Evolutionary conservation across 164 flowering plant genomes (phyloP), one percentile per base, ranked within the genome.

Genomic region (Liquidambar formosana): DNA sequence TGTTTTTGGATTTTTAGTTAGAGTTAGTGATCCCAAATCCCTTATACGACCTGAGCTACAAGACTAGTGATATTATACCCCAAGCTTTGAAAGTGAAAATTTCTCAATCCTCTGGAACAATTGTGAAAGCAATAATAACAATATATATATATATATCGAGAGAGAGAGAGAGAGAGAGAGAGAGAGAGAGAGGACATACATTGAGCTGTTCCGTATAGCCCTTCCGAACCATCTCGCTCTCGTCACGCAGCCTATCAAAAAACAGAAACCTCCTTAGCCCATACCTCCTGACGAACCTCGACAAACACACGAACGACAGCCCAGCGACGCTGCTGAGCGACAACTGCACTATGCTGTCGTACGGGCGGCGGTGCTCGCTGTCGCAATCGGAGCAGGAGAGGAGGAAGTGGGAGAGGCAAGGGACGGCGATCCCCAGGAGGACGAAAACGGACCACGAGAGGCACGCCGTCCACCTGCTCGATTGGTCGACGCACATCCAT

Each of bases 401-500:
- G 19, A 83, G 23, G 76, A 89, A 88, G 63, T 92, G 97, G 2
- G 97, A 92, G 1, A 79, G 26, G 1, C 70, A 54, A 0, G 99
- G 99, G 10, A 92, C 93, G 3, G 54, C 78, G 22, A 92, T 58
- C 8, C 80, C 78, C 45, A 95, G 73, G 2, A 87, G 46, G 11
- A 89, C 21, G 74, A 92, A 95, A 47, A 92, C 61, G 33, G 77
- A 68, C 97, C 97, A 94, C 0, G 97, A 91, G 13, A 94, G 71
- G 19, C 60, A 64, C 8, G 90, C 76, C 23, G 77, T 70, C 67
- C 71, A 72, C 0, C 56, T 11, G 48, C 45, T 76, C 19, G 95
- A 87, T 65, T 94, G 99, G 62, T 94, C 99, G 5, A 94, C 93
- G 77, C 97, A 92, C 88, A 94, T 83, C 89, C 92, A 94, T 61